A percentile compares a stretch with the other conserved stretches of the same genome.
Conservation (phyloP, 2,329 filamentous ascomycete genomes). For the Paecilomyces dactylethromorphus region DNA sequence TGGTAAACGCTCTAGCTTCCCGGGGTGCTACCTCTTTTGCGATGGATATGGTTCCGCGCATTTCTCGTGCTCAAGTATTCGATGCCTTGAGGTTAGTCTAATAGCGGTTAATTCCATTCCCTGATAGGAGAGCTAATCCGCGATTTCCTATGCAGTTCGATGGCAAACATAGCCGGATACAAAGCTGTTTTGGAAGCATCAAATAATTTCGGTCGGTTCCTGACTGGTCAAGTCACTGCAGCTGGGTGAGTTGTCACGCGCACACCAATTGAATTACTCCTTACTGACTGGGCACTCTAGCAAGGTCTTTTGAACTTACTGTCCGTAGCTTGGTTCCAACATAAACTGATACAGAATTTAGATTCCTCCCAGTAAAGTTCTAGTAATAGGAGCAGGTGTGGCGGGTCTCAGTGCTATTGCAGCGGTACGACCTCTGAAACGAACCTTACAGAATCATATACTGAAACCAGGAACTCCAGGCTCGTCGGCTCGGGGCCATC, state of each 20-base stretch:
- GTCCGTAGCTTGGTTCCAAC: neutral
- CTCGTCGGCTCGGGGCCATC: conserved; percentile 78
- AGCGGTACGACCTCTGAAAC: conserved; percentile 43
- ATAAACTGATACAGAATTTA: conserved; percentile 33
- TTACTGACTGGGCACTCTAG: conserved; percentile 7
- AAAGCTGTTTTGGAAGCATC: conserved; percentile 86
- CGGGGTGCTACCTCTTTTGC: conserved; percentile 72
- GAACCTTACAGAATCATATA: neutral
- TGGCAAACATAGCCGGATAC: conserved; percentile 93
- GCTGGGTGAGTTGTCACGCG: conserved; percentile 52
- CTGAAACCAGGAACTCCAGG: conserved; percentile 32
- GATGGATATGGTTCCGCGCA: conserved; percentile 89
- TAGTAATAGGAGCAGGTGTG: conserved; percentile 86
- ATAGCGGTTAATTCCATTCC: neutral
- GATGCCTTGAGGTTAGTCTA: conserved; percentile 59
- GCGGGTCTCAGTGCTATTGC: conserved; percentile 84
- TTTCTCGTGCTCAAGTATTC: conserved; percentile 81
- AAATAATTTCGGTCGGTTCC: conserved; percentile 79
- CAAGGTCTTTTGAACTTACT: conserved; percentile 13
- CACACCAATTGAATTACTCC: neutral
- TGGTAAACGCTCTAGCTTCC: conserved; percentile 66
- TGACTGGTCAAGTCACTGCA: conserved; percentile 85
- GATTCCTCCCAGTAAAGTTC: conserved; percentile 83
- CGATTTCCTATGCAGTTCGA: conserved; percentile 52
- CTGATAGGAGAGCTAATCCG: neutral